phyloP scores from a whole-genome alignment of 2,329 filamentous ascomycete genomes.

The Ophiocordyceps camponoti-floridani region DNA sequence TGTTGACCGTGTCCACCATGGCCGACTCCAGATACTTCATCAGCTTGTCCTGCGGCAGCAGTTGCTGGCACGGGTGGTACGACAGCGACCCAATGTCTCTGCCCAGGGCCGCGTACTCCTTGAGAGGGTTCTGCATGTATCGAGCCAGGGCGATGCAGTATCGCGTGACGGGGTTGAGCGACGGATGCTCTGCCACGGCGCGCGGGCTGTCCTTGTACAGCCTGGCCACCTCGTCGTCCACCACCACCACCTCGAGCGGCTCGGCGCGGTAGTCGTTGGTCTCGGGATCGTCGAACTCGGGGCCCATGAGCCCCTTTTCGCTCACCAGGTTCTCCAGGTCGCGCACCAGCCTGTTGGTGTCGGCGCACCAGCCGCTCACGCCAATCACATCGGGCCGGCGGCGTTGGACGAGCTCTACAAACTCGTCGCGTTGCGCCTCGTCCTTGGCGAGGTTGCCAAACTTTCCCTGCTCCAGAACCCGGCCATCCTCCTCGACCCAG shows the following conservation, averaged over 20 bases:
- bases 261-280: slow-evolving; percentile 59
- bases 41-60: slow-evolving; percentile 76
- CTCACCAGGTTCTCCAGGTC: slow-evolving; percentile 65
- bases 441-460: slow-evolving; percentile 61
- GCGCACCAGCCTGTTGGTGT: slow-evolving; percentile 68
- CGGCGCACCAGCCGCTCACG: slow-evolving; percentile 74
- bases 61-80: slow-evolving; percentile 79
- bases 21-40: slow-evolving; percentile 80
- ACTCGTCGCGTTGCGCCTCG: slow-evolving; percentile 47
- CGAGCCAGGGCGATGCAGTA: slow-evolving; percentile 82
- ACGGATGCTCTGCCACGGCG: slow-evolving; percentile 64
- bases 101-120: slow-evolving; percentile 87
- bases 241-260: slow-evolving; percentile 70
- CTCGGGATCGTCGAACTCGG: slow-evolving; percentile 69
- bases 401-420: slow-evolving; percentile 63
- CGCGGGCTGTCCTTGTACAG: slow-evolving; percentile 84
- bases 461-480: slow-evolving; percentile 76
- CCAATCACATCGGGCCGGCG: slow-evolving; percentile 80
- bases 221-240: slow-evolving; percentile 94
- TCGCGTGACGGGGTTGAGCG: slow-evolving; percentile 56
- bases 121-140: slow-evolving; percentile 89
- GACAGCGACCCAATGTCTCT: slow-evolving; percentile 72
- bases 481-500: slow-evolving; percentile 83
- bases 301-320: slow-evolving; percentile 58
- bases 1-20: slow-evolving; percentile 96